These are phyloP conservation scores for Monosporascus sp. DNA, from an alignment of 2,329 filamentous ascomycete species.

Conservation along the genomic window DNA sequence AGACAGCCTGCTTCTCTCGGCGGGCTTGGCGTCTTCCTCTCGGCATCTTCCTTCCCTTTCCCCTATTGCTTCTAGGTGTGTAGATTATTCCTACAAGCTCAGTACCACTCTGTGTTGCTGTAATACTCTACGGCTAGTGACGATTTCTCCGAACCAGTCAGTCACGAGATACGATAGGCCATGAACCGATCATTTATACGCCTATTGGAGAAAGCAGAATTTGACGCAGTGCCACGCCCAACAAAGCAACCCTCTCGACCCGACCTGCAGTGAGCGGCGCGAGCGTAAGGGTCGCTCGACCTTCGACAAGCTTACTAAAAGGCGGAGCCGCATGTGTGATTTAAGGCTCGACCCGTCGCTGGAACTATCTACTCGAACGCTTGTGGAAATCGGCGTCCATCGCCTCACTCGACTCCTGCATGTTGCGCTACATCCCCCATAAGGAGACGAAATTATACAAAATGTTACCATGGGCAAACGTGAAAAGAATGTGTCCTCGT, in stretches of 20 bases:
- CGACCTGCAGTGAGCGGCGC: not conserved
- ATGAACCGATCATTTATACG: not conserved
- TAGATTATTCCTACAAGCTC: not conserved
- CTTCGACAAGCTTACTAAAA: not conserved
- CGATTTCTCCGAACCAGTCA: not conserved
- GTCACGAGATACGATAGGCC: not conserved
- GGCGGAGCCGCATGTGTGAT: not conserved
- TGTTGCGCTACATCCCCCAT: conserved; percentile 12
- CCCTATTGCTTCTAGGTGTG: not conserved
- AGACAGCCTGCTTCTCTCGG: not conserved
- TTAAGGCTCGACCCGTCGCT: not conserved
- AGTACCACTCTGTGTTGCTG: not conserved
- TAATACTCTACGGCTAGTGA: not conserved
- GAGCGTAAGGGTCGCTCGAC: no score
- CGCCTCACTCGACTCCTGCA: conserved; percentile 12
- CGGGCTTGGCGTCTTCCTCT: not conserved
- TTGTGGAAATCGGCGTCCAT: conserved; percentile 15
- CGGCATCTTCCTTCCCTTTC: not conserved
- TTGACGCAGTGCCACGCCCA: not conserved
- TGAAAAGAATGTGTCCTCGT: conserved; percentile 18
- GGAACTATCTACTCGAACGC: conserved; percentile 6
- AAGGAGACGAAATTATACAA: conserved; percentile 15
- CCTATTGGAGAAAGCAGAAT: not conserved
- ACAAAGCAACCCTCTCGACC: not conserved
- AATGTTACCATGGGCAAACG: conserved; percentile 24